phyloP scores from a whole-genome alignment of 176 grass and related monocot genomes.

The Aegilops tauschii region DNA sequence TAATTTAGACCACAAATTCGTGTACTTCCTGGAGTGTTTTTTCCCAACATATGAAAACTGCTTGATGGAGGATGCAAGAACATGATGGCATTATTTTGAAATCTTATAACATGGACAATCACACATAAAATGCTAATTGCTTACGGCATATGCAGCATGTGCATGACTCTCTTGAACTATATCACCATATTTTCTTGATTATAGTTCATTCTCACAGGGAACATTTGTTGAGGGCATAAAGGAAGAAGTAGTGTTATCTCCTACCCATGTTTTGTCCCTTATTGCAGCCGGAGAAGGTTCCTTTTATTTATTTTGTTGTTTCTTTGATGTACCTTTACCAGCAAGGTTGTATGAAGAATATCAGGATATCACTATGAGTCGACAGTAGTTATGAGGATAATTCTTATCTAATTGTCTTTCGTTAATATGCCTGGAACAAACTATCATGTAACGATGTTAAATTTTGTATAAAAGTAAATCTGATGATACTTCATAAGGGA shows the following conservation, averaged over 20 bases:
- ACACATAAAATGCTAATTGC: not conserved
- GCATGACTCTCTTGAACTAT: not conserved
- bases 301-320: conserved; percentile 18
- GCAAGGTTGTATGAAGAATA: not conserved
- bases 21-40: not conserved
- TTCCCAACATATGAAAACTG: conserved; percentile 7
- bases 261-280: conserved; percentile 95
- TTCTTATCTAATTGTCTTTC: conserved; percentile 2
- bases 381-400: conserved; percentile 10
- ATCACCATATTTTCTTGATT: not conserved
- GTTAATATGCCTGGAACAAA: not conserved
- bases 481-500: not conserved
- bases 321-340: not conserved
- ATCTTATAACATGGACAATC: not conserved
- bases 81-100: not conserved
- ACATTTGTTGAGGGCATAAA: conserved; percentile 99
- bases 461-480: not conserved
- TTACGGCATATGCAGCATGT: not conserved
- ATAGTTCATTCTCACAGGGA: conserved; percentile 55
- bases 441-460: conserved; percentile 4
- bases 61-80: not conserved
- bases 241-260: conserved; percentile 98
- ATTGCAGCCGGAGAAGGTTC: conserved; percentile 98
- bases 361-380: not conserved
- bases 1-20: not conserved